Evolutionary conservation across 2,329 filamentous ascomycete species (phyloP), one percentile per base, ranked within the genome.

Genomic region (Pyrenophora tritici-repentis): DNA sequence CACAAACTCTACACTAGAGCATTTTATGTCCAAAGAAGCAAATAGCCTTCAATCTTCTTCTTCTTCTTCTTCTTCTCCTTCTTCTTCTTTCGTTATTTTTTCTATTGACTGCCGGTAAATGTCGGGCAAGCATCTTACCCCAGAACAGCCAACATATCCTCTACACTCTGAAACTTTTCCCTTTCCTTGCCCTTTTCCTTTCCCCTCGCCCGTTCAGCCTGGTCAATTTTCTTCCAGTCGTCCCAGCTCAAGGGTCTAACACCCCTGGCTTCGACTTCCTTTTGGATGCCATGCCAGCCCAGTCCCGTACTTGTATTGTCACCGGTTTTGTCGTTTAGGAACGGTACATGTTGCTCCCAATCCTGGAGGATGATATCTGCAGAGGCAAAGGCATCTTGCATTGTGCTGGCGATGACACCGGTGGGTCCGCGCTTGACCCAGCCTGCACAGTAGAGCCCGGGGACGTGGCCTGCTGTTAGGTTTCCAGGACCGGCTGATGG

Each of bases 361-460:
- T 99, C 94, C n/a, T 83, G 76, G 0, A 83, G 83, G 56, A 99
- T 89, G 2, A 88, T 85, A 68, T 97, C 92, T 1, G 86, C 94
- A 0, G 91, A 96, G 7, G 84, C 82, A 66, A 97, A 99, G 0
- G 94, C 93, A 71, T 99, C 94, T 53, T 88, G 85, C 91, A 99
- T 96, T 0, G 94, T 99, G 24, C 88, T 91, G 1, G 93, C 93
- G 71, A 99, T 99, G 3, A 97, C 92, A 2, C 94, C 94, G 0
- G 91, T 97, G 0, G 94, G 93, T 0, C 94, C 94, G 31, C 88
- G 84, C 77, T 97, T 97, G 8, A 97, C 91, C 94, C 94, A 99
- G 0, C 94, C 94, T 13, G 93, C 89, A 59, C 91, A 96, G 75
- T 99, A 99, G 22, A 96, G 74, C 0, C 93, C 91, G 0, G 87